Evolutionary conservation across 441 rosid genomes (phyloP).

Genomic region (Adansonia gregorii): DNA sequence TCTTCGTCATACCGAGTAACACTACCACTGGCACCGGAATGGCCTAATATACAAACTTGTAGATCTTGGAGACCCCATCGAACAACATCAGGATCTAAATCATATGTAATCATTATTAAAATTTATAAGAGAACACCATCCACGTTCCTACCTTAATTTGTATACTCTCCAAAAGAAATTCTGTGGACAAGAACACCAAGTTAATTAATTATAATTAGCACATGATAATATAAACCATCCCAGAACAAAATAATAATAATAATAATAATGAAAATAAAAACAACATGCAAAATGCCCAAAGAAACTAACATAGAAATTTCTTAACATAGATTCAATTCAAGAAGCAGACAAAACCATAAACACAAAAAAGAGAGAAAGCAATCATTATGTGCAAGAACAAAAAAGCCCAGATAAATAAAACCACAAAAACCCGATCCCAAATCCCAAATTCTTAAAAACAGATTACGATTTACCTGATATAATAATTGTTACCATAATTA

Average conservation of each 20-base stretch:
- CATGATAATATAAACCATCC: not conserved
- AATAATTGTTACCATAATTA: not conserved
- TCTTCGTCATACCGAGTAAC: constrained; percentile 54
- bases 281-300: not conserved
- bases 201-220: constrained; percentile 23
- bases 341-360: not conserved
- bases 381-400: not conserved
- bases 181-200: constrained; percentile 24
- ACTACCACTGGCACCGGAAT: constrained; percentile 52
- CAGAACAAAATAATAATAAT: too few species aligned
- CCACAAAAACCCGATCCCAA: not conserved
- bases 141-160: not conserved
- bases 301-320: constrained; percentile 4
- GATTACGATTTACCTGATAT: not conserved
- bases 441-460: not conserved
- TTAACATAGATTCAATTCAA: not conserved
- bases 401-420: not conserved
- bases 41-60: constrained; percentile 58
- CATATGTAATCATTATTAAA: constrained; percentile 38
- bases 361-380: not conserved
- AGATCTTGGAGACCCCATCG: constrained; percentile 85
- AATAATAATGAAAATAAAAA: not conserved
- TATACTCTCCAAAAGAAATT: constrained; percentile 27
- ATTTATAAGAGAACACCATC: constrained; percentile 10
- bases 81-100: constrained; percentile 76